These are phyloP conservation scores for Exophiala viscosa DNA, from an alignment of 2,329 filamentous ascomycete genomes.

Conservation along the genomic window DNA sequence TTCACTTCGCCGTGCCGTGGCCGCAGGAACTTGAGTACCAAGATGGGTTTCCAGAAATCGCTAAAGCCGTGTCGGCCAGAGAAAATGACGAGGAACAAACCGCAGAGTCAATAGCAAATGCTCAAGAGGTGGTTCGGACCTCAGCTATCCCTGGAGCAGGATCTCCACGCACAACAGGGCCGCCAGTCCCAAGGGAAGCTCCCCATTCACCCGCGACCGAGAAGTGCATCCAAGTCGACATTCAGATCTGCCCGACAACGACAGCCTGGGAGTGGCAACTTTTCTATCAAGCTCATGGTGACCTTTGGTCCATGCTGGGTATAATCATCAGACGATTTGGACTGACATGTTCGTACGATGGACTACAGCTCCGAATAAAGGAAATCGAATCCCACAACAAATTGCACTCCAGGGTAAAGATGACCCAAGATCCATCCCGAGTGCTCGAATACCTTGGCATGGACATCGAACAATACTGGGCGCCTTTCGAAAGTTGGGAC, in stretches of 20 bases:
- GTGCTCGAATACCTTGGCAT: conserved; percentile 54
- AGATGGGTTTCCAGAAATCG: no score
- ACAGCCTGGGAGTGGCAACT: conserved; percentile 57
- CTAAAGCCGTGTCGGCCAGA: no score
- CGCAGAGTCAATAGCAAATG: no score
- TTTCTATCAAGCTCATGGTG: conserved; percentile 68
- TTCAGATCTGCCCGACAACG: conserved; percentile 51
- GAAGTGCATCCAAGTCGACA: conserved; percentile 57
- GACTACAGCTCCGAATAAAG: neutral
- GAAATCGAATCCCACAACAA: conserved; percentile 28
- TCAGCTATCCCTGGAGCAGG: no score
- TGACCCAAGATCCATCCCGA: conserved; percentile 55
- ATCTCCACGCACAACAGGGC: neutral
- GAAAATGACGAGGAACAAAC: no score
- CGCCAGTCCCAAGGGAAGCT: neutral
- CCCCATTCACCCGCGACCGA: neutral
- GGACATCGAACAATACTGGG: conserved; percentile 47
- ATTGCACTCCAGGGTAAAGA: conserved; percentile 51
- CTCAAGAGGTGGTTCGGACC: no score
- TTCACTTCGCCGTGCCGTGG: conserved; percentile 30
- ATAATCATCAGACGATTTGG: conserved; percentile 61
- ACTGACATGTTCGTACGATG: conserved; percentile 36
- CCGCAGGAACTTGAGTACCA: conserved; percentile 2
- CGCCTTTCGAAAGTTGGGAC: conserved; percentile 48
- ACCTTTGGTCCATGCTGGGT: conserved; percentile 64